Evolutionary conservation across 2,329 filamentous ascomycete species (phyloP).

Genomic region (Pestalotiopsis sp.): DNA sequence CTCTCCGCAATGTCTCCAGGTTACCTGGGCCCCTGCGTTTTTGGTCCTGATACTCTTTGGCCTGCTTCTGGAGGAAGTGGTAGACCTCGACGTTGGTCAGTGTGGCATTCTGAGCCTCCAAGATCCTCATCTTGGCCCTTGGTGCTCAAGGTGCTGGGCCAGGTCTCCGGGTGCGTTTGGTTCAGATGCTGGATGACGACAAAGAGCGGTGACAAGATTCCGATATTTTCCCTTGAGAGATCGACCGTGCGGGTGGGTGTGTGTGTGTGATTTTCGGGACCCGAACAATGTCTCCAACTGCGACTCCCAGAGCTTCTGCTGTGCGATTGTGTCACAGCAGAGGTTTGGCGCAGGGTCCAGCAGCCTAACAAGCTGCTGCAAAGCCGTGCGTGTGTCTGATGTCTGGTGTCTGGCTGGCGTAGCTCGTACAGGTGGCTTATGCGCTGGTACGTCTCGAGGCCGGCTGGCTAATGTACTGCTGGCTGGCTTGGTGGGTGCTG

Average conservation of each 20-base stretch:
- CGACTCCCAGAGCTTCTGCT: background rate
- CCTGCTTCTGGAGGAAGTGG: slow-evolving; percentile 62
- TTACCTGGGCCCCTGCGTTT: slow-evolving; percentile 58
- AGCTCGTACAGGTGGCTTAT: background rate
- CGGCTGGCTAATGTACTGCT: background rate
- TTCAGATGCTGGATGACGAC: background rate
- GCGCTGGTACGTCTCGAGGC: background rate
- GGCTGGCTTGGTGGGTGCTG: background rate
- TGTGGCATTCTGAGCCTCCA: slow-evolving; percentile 70
- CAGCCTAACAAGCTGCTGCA: background rate
- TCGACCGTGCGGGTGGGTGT: background rate
- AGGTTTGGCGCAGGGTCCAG: background rate
- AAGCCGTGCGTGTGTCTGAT: background rate
- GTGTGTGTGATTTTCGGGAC: too few relatives aligned
- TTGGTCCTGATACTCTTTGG: slow-evolving; percentile 51
- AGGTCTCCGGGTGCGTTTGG: background rate
- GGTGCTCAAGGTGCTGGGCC: background rate
- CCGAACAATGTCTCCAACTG: slow-evolving; percentile 1
- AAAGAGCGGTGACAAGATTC: slow-evolving; percentile 6
- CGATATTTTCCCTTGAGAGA: slow-evolving; percentile 4
- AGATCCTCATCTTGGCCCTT: slow-evolving; percentile 61
- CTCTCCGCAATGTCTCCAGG: slow-evolving; percentile 62
- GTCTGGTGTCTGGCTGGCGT: background rate
- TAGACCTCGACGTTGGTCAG: slow-evolving; percentile 77
- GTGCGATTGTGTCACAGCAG: background rate